Conservation (phyloP, 345 rosid genomes). For the Arabis hirsuta region DNA sequence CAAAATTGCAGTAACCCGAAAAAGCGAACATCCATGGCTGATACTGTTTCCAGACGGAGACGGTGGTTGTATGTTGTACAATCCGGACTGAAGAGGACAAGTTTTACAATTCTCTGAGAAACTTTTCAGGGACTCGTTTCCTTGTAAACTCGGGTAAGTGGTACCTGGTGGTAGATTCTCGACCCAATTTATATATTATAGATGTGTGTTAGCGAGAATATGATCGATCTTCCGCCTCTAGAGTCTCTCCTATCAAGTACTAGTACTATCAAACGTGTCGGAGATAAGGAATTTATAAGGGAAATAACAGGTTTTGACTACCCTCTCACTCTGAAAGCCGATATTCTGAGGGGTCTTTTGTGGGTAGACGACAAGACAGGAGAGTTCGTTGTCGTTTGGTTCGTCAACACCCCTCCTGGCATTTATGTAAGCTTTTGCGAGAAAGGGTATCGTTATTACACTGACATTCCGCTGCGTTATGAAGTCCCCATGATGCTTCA, state of each 20-base stretch:
- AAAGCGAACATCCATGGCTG: not conserved
- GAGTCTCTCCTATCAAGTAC: not conserved
- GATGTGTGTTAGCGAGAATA: not conserved
- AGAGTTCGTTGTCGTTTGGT: not conserved
- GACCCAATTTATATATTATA: not conserved
- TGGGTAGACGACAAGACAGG: not conserved
- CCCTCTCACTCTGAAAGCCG: too few relatives aligned
- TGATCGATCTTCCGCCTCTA: not conserved
- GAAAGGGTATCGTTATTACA: not conserved
- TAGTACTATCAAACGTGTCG: not conserved
- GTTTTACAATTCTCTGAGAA: slow-evolving; percentile 1
- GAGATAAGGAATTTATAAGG: not conserved
- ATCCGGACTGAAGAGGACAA: not conserved
- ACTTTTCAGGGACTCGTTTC: not conserved
- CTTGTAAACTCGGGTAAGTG: not conserved
- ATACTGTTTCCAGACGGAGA: not conserved
- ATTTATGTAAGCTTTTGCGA: not conserved
- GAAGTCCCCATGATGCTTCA: not conserved
- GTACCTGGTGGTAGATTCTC: not conserved
- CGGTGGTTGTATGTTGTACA: not conserved
- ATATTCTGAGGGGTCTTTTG: not conserved
- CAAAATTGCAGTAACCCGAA: not conserved
- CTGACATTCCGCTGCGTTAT: not conserved
- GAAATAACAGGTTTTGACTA: not conserved
- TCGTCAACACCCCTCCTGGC: not conserved